Evolutionary conservation across 129 eudicot species (phyloP).

Genomic region (Tagetes erecta): DNA sequence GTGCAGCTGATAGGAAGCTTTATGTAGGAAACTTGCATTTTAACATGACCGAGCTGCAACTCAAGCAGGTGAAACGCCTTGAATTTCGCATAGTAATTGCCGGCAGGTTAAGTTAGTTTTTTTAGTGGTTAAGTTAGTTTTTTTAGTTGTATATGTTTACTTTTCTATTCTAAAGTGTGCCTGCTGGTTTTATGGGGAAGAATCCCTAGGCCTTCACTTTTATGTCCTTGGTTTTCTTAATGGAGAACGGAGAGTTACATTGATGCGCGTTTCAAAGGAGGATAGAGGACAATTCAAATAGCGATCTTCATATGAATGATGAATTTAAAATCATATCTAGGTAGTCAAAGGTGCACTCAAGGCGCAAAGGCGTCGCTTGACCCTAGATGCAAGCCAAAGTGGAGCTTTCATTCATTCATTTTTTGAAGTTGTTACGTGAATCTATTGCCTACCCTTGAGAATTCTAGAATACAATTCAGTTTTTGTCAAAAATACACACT

Average conservation of each 20-base stretch:
- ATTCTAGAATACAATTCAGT: background rate
- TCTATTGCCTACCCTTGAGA: background rate
- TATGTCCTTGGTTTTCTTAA: background rate
- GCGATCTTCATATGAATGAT: background rate
- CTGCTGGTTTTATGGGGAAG: background rate
- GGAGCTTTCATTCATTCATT: background rate
- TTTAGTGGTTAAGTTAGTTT: too few species aligned
- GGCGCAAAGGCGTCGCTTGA: too few species aligned
- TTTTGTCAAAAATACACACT: background rate
- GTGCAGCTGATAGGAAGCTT: conserved; percentile 87
- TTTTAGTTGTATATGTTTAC: background rate
- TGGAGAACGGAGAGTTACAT: background rate
- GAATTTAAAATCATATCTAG: background rate
- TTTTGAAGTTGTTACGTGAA: background rate
- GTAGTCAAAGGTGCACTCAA: background rate
- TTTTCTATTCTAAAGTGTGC: background rate
- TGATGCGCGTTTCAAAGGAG: background rate
- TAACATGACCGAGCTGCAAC: conserved; percentile 91
- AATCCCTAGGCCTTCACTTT: background rate
- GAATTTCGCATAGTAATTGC: background rate
- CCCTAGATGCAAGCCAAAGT: background rate
- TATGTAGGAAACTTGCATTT: conserved; percentile 95
- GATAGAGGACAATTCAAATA: background rate
- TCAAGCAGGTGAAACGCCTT: conserved; percentile 59
- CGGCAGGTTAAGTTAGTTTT: background rate